A percentile compares a stretch with the other conserved stretches of the same genome.
These are phyloP conservation scores for Paraurostyla sp. DNA, from an alignment of 73 alveolate genomes.

Conservation along the genomic window DNA sequence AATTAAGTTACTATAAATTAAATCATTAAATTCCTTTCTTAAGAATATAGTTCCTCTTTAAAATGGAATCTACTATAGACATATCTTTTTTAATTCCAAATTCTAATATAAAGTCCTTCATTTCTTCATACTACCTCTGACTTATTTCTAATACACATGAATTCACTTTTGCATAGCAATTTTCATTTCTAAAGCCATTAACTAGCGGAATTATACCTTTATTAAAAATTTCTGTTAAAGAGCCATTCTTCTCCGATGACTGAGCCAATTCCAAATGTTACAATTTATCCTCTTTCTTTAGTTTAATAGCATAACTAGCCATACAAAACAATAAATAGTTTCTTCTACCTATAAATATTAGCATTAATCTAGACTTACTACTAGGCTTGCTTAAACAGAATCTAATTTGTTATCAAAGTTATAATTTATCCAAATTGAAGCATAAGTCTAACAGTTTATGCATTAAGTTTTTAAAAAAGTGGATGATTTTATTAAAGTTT, in stretches of 20 bases:
- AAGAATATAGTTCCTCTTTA: conserved; percentile 13
- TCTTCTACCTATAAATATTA: background rate
- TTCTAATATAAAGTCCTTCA: conserved; percentile 9
- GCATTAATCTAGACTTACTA: background rate
- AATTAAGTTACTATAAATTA: too few species aligned
- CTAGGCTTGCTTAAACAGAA: background rate
- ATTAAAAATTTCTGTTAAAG: background rate
- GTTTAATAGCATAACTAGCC: conserved; percentile 33
- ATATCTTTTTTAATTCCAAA: background rate
- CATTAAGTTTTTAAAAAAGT: background rate
- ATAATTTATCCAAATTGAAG: conserved; percentile 31
- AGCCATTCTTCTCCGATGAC: conserved; percentile 58
- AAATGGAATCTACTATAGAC: background rate
- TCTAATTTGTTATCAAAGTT: background rate
- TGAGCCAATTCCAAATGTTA: conserved; percentile 35
- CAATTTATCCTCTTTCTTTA: background rate
- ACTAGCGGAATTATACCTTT: too few species aligned
- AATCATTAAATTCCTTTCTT: background rate
- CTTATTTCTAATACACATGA: conserved; percentile 39
- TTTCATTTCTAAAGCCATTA: background rate
- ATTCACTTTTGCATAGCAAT: conserved; percentile 38
- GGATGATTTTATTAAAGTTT: conserved; percentile 22
- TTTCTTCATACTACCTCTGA: background rate
- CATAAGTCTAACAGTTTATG: background rate
- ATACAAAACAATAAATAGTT: background rate